Percentiles rank a stretch among this genome's conserved stretches.
Conservation (phyloP, 129 eudicot species). For the Smallanthus sonchifolius region DNA sequence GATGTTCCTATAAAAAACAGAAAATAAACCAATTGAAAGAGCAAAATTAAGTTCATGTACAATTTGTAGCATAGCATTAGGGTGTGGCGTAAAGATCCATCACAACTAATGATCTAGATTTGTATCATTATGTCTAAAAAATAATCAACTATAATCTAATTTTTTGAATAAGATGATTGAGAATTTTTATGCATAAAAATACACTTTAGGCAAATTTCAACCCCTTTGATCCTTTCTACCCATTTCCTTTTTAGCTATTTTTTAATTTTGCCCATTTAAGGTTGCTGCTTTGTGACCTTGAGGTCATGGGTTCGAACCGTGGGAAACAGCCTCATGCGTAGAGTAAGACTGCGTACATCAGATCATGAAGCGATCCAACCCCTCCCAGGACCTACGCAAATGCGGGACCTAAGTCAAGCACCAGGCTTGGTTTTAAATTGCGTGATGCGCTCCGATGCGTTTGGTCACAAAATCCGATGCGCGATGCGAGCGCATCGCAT, state of each 20-base stretch:
- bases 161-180: not conserved
- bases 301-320: no score
- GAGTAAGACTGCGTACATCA: no score
- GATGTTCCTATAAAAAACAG: conserved; percentile 68
- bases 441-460: no score
- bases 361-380: no score
- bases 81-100: not conserved
- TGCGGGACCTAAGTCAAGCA: no score
- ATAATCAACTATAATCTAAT: not conserved
- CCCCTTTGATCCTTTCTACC: not conserved
- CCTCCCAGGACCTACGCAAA: no score
- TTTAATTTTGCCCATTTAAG: not conserved
- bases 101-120: not conserved
- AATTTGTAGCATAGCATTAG: not conserved
- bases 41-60: conserved; percentile 7
- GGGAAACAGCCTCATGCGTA: no score
- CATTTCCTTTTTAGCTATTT: not conserved
- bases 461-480: no score
- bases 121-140: not conserved
- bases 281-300: no score
- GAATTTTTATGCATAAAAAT: not conserved
- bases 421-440: no score
- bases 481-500: no score
- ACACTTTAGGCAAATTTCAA: not conserved
- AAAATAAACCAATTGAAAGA: not conserved